Conservation (phyloP, 2,329 filamentous ascomycete species). For the Neurospora sp. region DNA sequence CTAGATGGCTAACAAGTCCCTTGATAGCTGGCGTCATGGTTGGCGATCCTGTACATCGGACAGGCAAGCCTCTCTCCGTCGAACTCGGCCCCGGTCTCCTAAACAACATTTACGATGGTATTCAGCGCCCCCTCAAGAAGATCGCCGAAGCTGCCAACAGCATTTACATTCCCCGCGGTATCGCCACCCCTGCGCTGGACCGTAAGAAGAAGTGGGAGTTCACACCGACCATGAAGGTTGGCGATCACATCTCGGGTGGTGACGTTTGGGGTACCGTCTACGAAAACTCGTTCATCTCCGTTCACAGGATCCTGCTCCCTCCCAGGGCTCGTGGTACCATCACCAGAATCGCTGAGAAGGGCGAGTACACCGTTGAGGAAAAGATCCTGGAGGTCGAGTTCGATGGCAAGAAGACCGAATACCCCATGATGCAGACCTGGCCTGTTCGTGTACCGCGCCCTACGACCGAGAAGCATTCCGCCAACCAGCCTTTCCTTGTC, state of each 20-base stretch:
- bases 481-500: constrained; percentile 86
- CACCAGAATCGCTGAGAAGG: constrained; percentile 79
- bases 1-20: constrained; percentile 9
- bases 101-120: constrained; percentile 99
- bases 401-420: constrained; percentile 87
- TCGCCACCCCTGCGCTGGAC: constrained; percentile 77
- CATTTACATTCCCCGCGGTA: constrained; percentile 97
- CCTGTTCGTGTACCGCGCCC: constrained; percentile 93
- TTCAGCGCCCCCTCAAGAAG: constrained; percentile 83
- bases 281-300: constrained; percentile 89
- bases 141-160: constrained; percentile 70
- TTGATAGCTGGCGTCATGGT: constrained; percentile 79
- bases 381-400: constrained; percentile 96
- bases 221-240: constrained; percentile 81
- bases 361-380: constrained; percentile 86
- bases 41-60: constrained; percentile 82
- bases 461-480: constrained; percentile 81
- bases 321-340: constrained; percentile 86
- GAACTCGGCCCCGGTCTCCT: constrained; percentile 94
- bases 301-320: constrained; percentile 87
- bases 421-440: constrained; percentile 98
- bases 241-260: constrained; percentile 92
- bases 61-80: constrained; percentile 92
- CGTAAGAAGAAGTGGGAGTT: constrained; percentile 95
- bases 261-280: constrained; percentile 92